Percentiles rank a stretch among this genome's conserved stretches.
Evolutionary conservation across 768 basidiomycete species (phyloP).

Genomic region (Amanita phalloides): DNA sequence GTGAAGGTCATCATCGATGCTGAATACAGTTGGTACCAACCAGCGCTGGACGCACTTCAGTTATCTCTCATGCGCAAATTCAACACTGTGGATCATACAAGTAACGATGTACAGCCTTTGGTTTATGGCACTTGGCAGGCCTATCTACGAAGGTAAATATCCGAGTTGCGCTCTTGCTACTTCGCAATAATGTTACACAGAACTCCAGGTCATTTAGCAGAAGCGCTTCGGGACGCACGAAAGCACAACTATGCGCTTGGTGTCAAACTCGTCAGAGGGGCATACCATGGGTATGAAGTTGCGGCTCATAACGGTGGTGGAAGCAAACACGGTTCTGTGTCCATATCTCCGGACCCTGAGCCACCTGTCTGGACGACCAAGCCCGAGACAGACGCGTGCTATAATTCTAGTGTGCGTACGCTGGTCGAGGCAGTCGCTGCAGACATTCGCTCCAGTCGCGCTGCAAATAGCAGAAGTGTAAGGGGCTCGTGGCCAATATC

Average conservation of each 20-base stretch:
- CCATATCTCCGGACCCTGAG: slow-evolving; percentile 44
- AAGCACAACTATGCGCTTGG: slow-evolving; percentile 65
- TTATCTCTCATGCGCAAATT: slow-evolving; percentile 67
- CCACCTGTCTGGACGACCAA: slow-evolving; percentile 68
- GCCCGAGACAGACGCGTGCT: slow-evolving; percentile 63
- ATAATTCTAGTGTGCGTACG: slow-evolving; percentile 46
- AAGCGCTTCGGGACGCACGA: slow-evolving; percentile 56
- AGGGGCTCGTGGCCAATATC: not conserved
- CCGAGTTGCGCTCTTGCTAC: not conserved
- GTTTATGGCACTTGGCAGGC: slow-evolving; percentile 86
- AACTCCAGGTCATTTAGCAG: slow-evolving; percentile 56
- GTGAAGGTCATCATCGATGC: slow-evolving; percentile 77
- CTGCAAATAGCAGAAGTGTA: not conserved
- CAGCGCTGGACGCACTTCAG: slow-evolving; percentile 76
- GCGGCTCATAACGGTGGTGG: slow-evolving; percentile 29
- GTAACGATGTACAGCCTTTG: slow-evolving; percentile 37
- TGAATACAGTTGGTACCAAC: slow-evolving; percentile 64
- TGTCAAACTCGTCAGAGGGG: slow-evolving; percentile 88
- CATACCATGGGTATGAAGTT: slow-evolving; percentile 76
- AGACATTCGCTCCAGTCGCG: slow-evolving; percentile 18
- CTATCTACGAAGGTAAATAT: slow-evolving; percentile 60
- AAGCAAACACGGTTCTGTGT: slow-evolving; percentile 17
- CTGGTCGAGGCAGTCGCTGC: slow-evolving; percentile 47
- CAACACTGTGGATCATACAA: slow-evolving; percentile 34
- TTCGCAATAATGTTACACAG: slow-evolving; percentile 21